Evolutionary conservation across 2,329 filamentous ascomycete genomes (phyloP).

Genomic region (Fusarium sp.): DNA sequence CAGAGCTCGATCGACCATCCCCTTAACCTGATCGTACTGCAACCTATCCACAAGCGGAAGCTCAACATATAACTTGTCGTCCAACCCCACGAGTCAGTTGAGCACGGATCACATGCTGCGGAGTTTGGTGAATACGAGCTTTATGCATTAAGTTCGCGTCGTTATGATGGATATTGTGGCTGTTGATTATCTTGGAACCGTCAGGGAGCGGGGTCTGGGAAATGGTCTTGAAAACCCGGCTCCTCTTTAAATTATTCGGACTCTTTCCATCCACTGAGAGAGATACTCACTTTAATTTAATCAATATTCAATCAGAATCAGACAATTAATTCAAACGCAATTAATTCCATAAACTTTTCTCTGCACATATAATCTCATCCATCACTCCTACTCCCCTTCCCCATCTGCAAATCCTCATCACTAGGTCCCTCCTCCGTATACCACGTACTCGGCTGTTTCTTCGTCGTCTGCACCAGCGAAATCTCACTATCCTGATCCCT

Average conservation of each 20-base stretch:
- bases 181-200: fast-evolving
- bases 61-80: neutral
- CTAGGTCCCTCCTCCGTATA: neutral
- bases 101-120: neutral
- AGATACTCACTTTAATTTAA: neutral
- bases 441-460: slow-evolving; percentile 21
- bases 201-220: fast-evolving
- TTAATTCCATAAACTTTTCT: neutral
- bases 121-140: fast-evolving
- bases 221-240: neutral
- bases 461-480: slow-evolving; percentile 24
- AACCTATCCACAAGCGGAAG: neutral
- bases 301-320: too few species aligned
- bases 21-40: neutral
- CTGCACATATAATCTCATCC: neutral
- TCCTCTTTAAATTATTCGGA: too few species aligned
- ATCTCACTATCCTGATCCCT: slow-evolving; percentile 37
- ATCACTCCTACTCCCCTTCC: neutral
- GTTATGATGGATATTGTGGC: neutral
- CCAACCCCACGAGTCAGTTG: fast-evolving
- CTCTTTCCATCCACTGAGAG: too few species aligned
- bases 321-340: too few species aligned
- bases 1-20: neutral
- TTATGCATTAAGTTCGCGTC: too few species aligned
- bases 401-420: neutral